These are phyloP conservation scores for Apiospora kogelbergensis DNA, from an alignment of 2,329 filamentous ascomycete species.

Conservation along the genomic window DNA sequence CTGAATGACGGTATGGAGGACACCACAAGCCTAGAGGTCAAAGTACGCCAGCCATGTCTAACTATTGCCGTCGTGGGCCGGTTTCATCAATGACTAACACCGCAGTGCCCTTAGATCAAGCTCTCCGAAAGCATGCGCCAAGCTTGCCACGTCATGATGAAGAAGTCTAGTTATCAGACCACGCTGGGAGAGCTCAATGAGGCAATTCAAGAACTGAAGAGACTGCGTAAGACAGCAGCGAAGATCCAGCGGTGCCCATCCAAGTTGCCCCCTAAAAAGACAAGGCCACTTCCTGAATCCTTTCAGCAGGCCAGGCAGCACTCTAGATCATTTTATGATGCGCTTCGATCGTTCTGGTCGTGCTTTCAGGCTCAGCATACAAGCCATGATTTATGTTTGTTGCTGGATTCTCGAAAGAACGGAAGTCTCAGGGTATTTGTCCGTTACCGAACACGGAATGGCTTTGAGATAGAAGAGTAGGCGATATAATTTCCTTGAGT, in stretches of 20 bases:
- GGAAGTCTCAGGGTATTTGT: conserved; percentile 12
- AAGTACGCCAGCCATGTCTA: background rate
- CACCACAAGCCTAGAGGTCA: background rate
- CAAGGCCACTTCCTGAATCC: conserved; percentile 7
- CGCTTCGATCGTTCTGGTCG: conserved; percentile 14
- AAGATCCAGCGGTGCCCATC: conserved; percentile 11
- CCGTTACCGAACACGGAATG: conserved; percentile 10
- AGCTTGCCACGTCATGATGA: conserved; percentile 10
- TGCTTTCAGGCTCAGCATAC: conserved; percentile 16
- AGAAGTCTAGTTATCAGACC: conserved; percentile 14
- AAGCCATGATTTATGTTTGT: conserved; percentile 13
- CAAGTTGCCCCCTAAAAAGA: background rate
- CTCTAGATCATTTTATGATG: conserved; percentile 16
- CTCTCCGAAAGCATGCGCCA: conserved; percentile 2
- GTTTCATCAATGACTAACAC: background rate
- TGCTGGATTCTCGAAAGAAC: conserved; percentile 11
- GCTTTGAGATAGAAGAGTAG: conserved; percentile 3
- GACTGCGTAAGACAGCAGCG: conserved; percentile 15
- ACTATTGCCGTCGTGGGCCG: background rate
- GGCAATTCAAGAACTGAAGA: conserved; percentile 16
- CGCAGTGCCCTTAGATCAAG: background rate
- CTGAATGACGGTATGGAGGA: background rate
- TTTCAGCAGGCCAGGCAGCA: conserved; percentile 10
- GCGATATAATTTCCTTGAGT: background rate
- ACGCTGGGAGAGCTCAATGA: conserved; percentile 15